Percentiles rank a stretch among this genome's conserved stretches.
phyloP scores from a whole-genome alignment of 306 rosid genomes.

The Echinosophora koreensis region DNA sequence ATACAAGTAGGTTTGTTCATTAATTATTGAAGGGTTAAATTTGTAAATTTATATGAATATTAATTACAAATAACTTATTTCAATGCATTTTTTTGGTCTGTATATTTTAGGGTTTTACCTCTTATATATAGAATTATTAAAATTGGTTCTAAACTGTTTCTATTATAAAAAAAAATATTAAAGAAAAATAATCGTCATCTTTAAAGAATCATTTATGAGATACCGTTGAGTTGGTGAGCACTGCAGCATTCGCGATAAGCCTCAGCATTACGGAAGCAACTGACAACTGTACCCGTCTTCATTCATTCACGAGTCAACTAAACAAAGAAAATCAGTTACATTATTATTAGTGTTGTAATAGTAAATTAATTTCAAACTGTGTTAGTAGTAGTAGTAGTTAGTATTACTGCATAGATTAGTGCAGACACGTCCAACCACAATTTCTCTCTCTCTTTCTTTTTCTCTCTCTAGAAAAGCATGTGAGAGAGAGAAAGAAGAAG shows the following conservation, averaged over 20 bases:
- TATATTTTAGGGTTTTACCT: too few relatives aligned
- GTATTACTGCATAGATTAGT: too few relatives aligned
- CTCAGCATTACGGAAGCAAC: neutral
- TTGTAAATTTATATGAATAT: too few relatives aligned
- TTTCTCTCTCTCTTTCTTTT: slow-evolving; percentile 14
- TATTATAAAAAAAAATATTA: too few relatives aligned
- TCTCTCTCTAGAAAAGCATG: slow-evolving; percentile 46
- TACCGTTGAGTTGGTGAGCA: slow-evolving; percentile 23
- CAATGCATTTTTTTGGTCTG: too few relatives aligned
- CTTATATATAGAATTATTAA: too few relatives aligned
- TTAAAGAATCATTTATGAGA: neutral
- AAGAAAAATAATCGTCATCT: neutral
- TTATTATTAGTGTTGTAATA: too few relatives aligned
- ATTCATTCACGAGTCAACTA: slow-evolving; percentile 54
- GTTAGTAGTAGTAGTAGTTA: neutral
- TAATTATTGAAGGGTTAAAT: too few relatives aligned
- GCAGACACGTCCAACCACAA: slow-evolving; percentile 52
- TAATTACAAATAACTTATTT: too few relatives aligned
- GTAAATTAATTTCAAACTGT: neutral
- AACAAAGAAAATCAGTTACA: slow-evolving; percentile 19
- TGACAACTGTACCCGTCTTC: slow-evolving; percentile 3
- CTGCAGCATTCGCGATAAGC: slow-evolving; percentile 15
- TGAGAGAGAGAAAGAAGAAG: slow-evolving; percentile 40
- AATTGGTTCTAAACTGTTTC: too few relatives aligned
- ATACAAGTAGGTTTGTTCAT: too few relatives aligned